Base-by-base conservation (phyloP, 2,329 filamentous ascomycete species). In the Arthrocladium fulminans region DNA sequence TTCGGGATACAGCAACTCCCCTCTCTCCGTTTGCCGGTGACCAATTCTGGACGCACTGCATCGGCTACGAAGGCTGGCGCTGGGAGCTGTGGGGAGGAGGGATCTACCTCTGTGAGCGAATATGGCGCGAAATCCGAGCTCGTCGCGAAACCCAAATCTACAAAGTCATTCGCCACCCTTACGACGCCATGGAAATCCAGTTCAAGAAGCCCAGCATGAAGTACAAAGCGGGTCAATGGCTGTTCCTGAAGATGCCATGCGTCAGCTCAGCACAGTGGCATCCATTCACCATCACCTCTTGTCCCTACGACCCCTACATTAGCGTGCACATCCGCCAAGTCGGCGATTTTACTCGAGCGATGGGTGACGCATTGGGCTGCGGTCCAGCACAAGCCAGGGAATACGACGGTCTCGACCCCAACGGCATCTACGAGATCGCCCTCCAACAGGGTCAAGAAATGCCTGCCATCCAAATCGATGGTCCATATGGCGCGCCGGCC, bases 141-240 rank as follows among this genome's bases (percentile, higher is more conserved):
- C 77, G 88, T 56, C 83, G 88, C 51, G 77, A 83, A 59, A 97
- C 90, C 8, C 81, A 86, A 66, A 97, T 98, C 60, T 87, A 87
- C 54, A 88, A 90, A 61, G 89, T 98, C 30, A 85, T 98, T 59
- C 84, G 88, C 56, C 92, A 98, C 72, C 92, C 92, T 3, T 97
- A 96, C 64, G 86, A 96, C 63, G 90, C 89, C 45, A 88, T 97
- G 62, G 92, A 98, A 70, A 89, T 98, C 54, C 92, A 98, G 65
- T 97, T 98, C 71, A 79, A 77, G 65, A 98, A 98, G 72, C 87
- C 90, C 3, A 92, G 85, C 50, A 94, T 98, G 84, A 87, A 82
- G 63, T 98, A 98, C 80, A 97, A 95, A 77, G 85, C 92, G 12
- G 92, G 92, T 25, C 92, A 98, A 70, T 98, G 90, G 89, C 80